Evolutionary conservation across 805 yeast genomes (phyloP).

Genomic region (Alloascoidea africana): DNA sequence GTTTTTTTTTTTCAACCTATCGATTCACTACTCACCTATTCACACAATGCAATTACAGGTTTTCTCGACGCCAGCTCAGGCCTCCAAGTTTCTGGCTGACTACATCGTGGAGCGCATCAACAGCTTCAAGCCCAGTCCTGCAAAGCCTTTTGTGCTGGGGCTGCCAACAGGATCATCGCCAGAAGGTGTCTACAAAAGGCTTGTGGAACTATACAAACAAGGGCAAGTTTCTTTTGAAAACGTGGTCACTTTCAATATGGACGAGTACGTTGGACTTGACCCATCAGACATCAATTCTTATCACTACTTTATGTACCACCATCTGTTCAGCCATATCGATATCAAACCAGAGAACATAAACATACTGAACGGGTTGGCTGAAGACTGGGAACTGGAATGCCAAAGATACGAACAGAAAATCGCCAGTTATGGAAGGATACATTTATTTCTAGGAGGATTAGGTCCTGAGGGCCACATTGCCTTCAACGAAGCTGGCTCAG

Average conservation of each 20-base stretch:
- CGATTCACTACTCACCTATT: no score
- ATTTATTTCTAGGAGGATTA: slow-evolving; percentile 41
- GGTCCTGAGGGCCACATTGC: slow-evolving; percentile 52
- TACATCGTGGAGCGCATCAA: slow-evolving; percentile 29
- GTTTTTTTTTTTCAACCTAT: no score
- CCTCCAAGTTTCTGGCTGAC: slow-evolving; percentile 28
- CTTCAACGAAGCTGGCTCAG: slow-evolving; percentile 41
- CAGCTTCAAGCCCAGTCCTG: slow-evolving; percentile 26
- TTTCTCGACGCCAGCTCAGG: slow-evolving; percentile 23
- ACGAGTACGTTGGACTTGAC: slow-evolving; percentile 35
- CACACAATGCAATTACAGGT: slow-evolving; percentile 9
- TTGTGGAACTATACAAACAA: slow-evolving; percentile 26
- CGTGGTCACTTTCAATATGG: slow-evolving; percentile 50
- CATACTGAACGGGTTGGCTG: slow-evolving; percentile 36
- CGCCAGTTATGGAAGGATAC: slow-evolving; percentile 30
- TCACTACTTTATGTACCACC: slow-evolving; percentile 41
- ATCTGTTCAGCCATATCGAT: slow-evolving; percentile 40
- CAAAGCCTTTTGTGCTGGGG: slow-evolving; percentile 36
- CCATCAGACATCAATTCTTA: slow-evolving; percentile 36
- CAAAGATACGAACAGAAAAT: slow-evolving; percentile 31
- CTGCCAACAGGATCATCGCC: slow-evolving; percentile 52
- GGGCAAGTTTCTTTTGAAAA: slow-evolving; percentile 30
- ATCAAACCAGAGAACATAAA: slow-evolving; percentile 35
- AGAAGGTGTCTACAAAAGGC: slow-evolving; percentile 32
- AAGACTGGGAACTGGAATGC: slow-evolving; percentile 31